Evolutionary conservation across 495 filamentous ascomycete genomes (phyloP), one percentile per base, ranked within the genome.

Genomic region (Staphylotrichum longicolle): DNA sequence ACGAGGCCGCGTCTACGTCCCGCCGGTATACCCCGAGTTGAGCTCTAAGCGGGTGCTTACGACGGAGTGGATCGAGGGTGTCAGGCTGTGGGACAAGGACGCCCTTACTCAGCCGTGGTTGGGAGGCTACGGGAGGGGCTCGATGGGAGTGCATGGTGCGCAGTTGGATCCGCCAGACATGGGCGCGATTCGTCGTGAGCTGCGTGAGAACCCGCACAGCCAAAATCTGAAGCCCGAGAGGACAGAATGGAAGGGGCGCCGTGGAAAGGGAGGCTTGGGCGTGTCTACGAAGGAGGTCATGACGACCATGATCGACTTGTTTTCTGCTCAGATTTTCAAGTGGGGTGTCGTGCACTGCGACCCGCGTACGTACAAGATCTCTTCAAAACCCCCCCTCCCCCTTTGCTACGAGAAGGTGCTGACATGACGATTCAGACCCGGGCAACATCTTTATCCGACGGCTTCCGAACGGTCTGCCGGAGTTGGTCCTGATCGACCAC

Each of bases 361-460:
- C 71, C 93, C 93, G 3, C 93, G 60, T 62, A 57, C 11, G 60
- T 62, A 27, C 20, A 27, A 27, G 20, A 27, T 27, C 20, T 27
- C 20, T 27, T 1, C 20, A 27, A 27, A 27, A 27, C 20, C 20
- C 20, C 20, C 20, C 20, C 1, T 1, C 20, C 20, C 20, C 20
- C 1, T 27, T 27, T 27, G 20, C 20, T 27, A 27, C 20, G 12
- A 37, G 47, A 34, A 44, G 7, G 7, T 10, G 6, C 52, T 61
- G 20, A 61, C 52, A 44, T 12, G 4, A 32, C 27, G 4, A 20
- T 10, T 11, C 8, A 62, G 60, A 98, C 68, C 94, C 94, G 0
- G 93, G 93, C 1, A 98, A 98, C 73, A 95, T 98, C 68, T 95
- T 98, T 75, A 88, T 97, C 68, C 85, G 93, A 2, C 89, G 94